phyloP scores from a whole-genome alignment of 2,329 filamentous ascomycete species.

The Hymenoscyphus linearis region DNA sequence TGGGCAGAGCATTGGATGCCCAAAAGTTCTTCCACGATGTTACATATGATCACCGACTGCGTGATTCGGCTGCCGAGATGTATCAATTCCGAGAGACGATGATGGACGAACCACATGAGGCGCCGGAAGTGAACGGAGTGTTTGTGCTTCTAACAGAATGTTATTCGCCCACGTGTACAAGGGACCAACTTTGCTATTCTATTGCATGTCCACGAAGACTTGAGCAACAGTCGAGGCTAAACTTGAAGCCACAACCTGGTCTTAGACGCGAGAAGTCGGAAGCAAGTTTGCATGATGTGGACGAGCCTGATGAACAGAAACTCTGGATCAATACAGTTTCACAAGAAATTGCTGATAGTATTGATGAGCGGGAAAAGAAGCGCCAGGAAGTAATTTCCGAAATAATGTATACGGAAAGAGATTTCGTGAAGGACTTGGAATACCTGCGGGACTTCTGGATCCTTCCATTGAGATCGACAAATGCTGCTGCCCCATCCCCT shows the following conservation, averaged over 20 bases:
- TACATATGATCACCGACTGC: conserved; percentile 90
- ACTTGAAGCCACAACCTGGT: conserved; percentile 87
- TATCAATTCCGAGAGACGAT: conserved; percentile 95
- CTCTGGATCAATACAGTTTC: conserved; percentile 99
- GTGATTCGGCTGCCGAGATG: conserved; percentile 90
- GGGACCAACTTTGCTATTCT: conserved; percentile 93
- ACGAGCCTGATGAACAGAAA: conserved; percentile 91
- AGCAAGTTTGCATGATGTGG: conserved; percentile 75
- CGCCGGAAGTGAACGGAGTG: conserved; percentile 77
- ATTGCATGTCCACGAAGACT: conserved; percentile 91
- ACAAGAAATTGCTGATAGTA: conserved; percentile 86
- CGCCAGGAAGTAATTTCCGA: conserved; percentile 97
- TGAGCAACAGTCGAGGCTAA: conserved; percentile 90
- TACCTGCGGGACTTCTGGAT: conserved; percentile 99
- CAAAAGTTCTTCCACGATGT: conserved; percentile 99
- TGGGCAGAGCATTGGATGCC: conserved; percentile 88
- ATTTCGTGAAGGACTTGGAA: conserved; percentile 98
- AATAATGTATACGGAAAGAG: conserved; percentile 95
- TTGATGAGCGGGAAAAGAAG: conserved; percentile 91
- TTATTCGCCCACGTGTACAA: conserved; percentile 94
- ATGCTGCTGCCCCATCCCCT: conserved; percentile 61
- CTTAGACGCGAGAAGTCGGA: conserved; percentile 61
- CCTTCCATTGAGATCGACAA: conserved; percentile 74
- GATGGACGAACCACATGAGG: conserved; percentile 74
- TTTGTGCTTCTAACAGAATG: conserved; percentile 96